A percentile compares a stretch with the other conserved stretches of the same genome.
These are phyloP conservation scores for Lolium perenne DNA, from an alignment of 176 grass and related monocot species.

Conservation along the genomic window DNA sequence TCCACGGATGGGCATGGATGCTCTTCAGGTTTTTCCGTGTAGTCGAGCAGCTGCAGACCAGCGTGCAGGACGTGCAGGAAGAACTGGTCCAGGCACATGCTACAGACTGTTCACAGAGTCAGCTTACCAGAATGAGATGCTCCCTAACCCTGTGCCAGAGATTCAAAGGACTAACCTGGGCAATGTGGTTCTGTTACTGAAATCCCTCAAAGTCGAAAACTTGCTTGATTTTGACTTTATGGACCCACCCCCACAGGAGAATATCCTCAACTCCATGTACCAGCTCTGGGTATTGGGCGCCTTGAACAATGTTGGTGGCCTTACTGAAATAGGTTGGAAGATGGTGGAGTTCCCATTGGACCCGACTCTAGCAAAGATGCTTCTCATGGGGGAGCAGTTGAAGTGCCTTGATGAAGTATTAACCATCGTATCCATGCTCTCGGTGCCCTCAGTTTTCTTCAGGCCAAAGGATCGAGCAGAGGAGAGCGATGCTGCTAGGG, in stretches of 20 bases:
- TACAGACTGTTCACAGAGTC: slow-evolving; percentile 94
- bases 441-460: slow-evolving; percentile 98
- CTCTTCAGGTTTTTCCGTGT: slow-evolving; percentile 90
- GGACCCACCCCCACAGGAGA: slow-evolving; percentile 97
- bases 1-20: slow-evolving; percentile 96
- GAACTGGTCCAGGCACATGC: slow-evolving; percentile 94
- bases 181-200: slow-evolving; percentile 93
- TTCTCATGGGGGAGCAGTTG: slow-evolving; percentile 92
- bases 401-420: slow-evolving; percentile 89
- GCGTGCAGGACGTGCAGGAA: slow-evolving; percentile 88
- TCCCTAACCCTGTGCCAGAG: slow-evolving; percentile 91
- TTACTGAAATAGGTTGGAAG: slow-evolving; percentile 96
- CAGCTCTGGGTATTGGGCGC: slow-evolving; percentile 98
- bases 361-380: slow-evolving; percentile 94
- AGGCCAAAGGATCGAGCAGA: slow-evolving; percentile 92
- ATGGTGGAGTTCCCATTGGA: slow-evolving; percentile 99
- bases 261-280: slow-evolving; percentile 99
- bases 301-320: slow-evolving; percentile 88
- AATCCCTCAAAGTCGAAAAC: slow-evolving; percentile 93
- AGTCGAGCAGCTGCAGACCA: slow-evolving; percentile 95
- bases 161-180: slow-evolving; percentile 97
- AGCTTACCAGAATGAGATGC: slow-evolving; percentile 98
- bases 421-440: slow-evolving; percentile 99
- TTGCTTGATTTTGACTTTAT: slow-evolving; percentile 98
- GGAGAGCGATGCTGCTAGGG: slow-evolving; percentile 95